Evolutionary conservation across 75 land plant species (phyloP), one percentile per base, ranked within the genome.

Genomic region (Sequoiadendron giganteum): DNA sequence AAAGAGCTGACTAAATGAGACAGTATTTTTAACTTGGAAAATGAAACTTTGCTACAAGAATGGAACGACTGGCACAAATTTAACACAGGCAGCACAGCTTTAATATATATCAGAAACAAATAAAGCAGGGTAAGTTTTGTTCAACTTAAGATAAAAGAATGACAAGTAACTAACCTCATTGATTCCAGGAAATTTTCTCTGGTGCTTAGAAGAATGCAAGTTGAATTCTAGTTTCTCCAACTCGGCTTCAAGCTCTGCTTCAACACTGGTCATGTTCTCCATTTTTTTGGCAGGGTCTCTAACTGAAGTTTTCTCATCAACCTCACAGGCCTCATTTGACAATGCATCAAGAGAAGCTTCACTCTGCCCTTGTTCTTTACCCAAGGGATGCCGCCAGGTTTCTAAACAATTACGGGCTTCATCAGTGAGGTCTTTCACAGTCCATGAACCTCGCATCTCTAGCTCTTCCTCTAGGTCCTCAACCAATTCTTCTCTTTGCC

Each of bases 241-340:
- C 90, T 97, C 99, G 73, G 97, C 97, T 88, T 94, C 94, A 87
- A 97, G 95, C 90, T 97, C 96, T 47, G 94, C 97, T 88, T 96
- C 98, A 49, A 97, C 93, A 49, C 91, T 93, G 73, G 93, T 92
- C 91, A 93, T 94, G 16, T 89, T 89, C 77, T 93, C 95, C 30
- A 81, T 61, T 45, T 54, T 81, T 25, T 90, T 48, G 2, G 14
- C 86, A 49, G 85, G 32, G 7, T 88, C 88, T 38, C 45, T 77
- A 85, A 45, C 70, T 32, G 72, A 30, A 18, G 32, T 43, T 39
- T 47, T 39, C 79, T 68, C 78, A 88, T 49, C 61, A 85, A 49
- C 70, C 88, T 89, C 86, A 77, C 38, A 47, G 68, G 25, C 77
- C 65, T 19, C 75, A 48, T 76, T 55, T 78, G 88, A 48, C 25